phyloP scores from a whole-genome alignment of 306 rosid genomes.

The Clitoria ternatea region DNA sequence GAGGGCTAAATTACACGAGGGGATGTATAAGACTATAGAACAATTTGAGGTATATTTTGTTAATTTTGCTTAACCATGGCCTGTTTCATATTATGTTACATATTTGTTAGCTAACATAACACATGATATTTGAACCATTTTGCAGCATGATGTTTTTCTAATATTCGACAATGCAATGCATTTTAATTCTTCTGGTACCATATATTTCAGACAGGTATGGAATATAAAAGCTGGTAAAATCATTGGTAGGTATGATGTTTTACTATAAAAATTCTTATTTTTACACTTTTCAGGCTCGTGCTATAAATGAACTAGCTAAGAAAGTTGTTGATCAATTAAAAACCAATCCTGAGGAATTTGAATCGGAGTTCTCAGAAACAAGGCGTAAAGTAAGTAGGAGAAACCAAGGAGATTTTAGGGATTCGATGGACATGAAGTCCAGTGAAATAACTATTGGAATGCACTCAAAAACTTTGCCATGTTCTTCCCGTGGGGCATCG shows the following conservation, averaged over 20 bases:
- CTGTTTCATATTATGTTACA: neutral
- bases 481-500: conserved; percentile 28
- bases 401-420: conserved; percentile 36
- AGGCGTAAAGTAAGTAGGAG: conserved; percentile 32
- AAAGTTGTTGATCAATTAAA: conserved; percentile 47
- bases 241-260: neutral
- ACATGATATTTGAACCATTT: conserved; percentile 15
- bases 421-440: conserved; percentile 31
- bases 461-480: conserved; percentile 21
- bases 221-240: neutral
- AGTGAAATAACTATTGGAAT: conserved; percentile 7
- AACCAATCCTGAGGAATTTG: conserved; percentile 46
- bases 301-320: conserved; percentile 46
- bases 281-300: conserved; percentile 52
- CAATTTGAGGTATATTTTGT: conserved; percentile 71
- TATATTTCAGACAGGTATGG: conserved; percentile 70
- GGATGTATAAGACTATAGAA: conserved; percentile 50
- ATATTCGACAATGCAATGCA: conserved; percentile 66
- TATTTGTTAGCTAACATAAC: conserved; percentile 27
- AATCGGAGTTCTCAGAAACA: conserved; percentile 43
- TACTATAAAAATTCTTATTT: neutral
- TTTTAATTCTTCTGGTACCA: conserved; percentile 59
- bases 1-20: conserved; percentile 79
- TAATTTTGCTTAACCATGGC: no score
- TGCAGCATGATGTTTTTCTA: conserved; percentile 58